Percentiles rank a stretch among this genome's conserved stretches.
Conservation (phyloP, 2,329 filamentous ascomycete genomes). For the Penicillium sp. region DNA sequence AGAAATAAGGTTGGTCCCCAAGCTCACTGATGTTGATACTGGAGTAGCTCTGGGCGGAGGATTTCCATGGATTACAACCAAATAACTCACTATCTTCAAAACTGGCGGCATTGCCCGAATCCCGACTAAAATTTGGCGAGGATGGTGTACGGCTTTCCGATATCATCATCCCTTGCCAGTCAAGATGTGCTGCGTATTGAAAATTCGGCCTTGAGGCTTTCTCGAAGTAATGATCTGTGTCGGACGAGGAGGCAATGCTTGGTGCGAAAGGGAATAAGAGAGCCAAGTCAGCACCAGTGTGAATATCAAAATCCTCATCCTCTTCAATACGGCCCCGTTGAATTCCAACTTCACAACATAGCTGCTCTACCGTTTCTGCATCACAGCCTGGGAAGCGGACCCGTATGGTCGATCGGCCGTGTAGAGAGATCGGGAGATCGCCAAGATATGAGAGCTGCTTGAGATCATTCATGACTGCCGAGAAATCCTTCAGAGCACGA, state of each 20-base stretch:
- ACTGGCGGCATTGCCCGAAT: conserved; percentile 33
- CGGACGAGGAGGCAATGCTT: conserved; percentile 50
- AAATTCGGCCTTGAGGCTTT: conserved; percentile 33
- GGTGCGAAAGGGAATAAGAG: conserved; percentile 86
- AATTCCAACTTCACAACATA: conserved; percentile 86
- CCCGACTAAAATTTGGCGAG: conserved; percentile 24
- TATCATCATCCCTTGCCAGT: conserved; percentile 60
- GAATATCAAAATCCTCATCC: conserved; percentile 71
- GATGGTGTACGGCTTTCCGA: conserved; percentile 32
- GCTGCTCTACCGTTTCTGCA: conserved; percentile 71
- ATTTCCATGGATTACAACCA: conserved; percentile 55
- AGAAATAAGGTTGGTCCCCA: conserved; percentile 41
- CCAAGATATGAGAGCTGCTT: conserved; percentile 73
- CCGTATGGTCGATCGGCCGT: conserved; percentile 65
- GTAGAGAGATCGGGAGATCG: conserved; percentile 76
- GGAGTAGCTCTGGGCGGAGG: conserved; percentile 56
- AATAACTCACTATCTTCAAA: conserved; percentile 47
- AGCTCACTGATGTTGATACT: conserved; percentile 57
- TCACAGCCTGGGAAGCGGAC: conserved; percentile 92
- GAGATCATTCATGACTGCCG: conserved; percentile 75
- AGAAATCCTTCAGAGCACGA: conserved; percentile 78
- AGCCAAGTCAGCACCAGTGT: conserved; percentile 68
- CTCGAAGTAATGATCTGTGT: conserved; percentile 44
- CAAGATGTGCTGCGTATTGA: conserved; percentile 45
- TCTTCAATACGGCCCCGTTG: conserved; percentile 75